Conservation (phyloP, 2,329 filamentous ascomycete species). For the Hansfordia pulvinata region DNA sequence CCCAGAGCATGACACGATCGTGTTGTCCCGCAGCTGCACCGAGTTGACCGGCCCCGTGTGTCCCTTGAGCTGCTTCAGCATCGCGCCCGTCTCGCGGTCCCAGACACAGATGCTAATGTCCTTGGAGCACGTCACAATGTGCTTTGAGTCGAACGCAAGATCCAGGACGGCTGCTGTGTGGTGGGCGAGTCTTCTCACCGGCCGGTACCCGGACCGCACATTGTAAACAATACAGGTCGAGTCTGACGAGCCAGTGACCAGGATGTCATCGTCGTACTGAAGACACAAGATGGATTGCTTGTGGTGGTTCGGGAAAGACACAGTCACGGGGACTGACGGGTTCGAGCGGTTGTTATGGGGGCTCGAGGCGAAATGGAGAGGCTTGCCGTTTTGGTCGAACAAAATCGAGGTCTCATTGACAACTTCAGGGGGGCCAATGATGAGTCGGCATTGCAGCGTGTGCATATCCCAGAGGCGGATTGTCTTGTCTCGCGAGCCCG, state of each 20-base stretch:
- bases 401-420: constrained; percentile 38
- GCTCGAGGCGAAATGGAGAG: constrained; percentile 40
- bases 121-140: constrained; percentile 96
- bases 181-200: constrained; percentile 62
- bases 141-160: constrained; percentile 78
- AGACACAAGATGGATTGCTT: constrained; percentile 88
- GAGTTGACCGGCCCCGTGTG: constrained; percentile 92
- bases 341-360: constrained; percentile 31
- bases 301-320: constrained; percentile 56
- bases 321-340: constrained; percentile 36
- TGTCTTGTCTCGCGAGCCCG: constrained; percentile 87
- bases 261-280: constrained; percentile 83
- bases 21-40: constrained; percentile 85
- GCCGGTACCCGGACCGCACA: constrained; percentile 63
- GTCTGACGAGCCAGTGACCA: constrained; percentile 92
- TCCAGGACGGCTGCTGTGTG: constrained; percentile 87
- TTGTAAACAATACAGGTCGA: constrained; percentile 85
- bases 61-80: constrained; percentile 69
- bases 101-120: constrained; percentile 89
- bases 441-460: constrained; percentile 69
- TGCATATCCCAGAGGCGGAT: constrained; percentile 94
- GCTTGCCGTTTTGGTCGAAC: constrained; percentile 33
- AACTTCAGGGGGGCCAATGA: constrained; percentile 69
- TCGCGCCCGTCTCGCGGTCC: constrained; percentile 66
- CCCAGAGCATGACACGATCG: constrained; percentile 84